Evolutionary conservation across 805 yeast genomes (phyloP), one percentile per base, ranked within the genome.

Genomic region (Citeromyces nyonsensis): DNA sequence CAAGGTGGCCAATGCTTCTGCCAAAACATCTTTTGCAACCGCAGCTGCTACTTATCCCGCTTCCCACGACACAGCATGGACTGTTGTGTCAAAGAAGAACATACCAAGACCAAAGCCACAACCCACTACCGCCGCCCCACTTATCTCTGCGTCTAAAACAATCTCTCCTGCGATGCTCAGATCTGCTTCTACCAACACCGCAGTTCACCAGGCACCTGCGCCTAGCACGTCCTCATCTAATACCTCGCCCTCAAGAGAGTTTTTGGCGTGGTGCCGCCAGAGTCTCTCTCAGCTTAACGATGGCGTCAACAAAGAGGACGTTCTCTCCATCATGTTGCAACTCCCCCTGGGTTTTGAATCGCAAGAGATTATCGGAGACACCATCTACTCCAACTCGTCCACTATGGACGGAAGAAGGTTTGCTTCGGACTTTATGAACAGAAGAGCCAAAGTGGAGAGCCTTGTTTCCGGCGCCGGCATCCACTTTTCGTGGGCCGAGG

Each of bases 401-500:
- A 78, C 86, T 2, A 75, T 88, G 80, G 95, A 91, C 51, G 97
- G 97, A 15, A 74, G 95, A 49, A 66, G 94, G 41, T 88, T 86
- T 60, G 95, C 98, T 1, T 69, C 67, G 35, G 98, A 91, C 48
- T 91, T 91, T 51, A 62, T 78, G 48, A 79, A 76, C 54, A 73
- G 80, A 48, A 76, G 91, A 47, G 66, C 65, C 38, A 65, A 60
- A 32, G 86, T 83, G 35, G 96, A 85, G 44, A 66, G 48, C 26
- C 52, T 53, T 31, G 65, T 69, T 36, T 63, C 69, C 8, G 38
- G 41, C 15, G 48, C 56, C 18, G 58, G 54, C 24, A 56, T 59
- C 35, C 61, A 54, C 6, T 61, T 69, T 41, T 63, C 73, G 28
- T 85, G 95, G 95, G 62, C 66, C 32, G 79, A 75, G 37, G 91